Evolutionary conservation across 1,284 basidiomycete species (phyloP), one percentile per base, ranked within the genome.

Genomic region (Ustilago loliicola): DNA sequence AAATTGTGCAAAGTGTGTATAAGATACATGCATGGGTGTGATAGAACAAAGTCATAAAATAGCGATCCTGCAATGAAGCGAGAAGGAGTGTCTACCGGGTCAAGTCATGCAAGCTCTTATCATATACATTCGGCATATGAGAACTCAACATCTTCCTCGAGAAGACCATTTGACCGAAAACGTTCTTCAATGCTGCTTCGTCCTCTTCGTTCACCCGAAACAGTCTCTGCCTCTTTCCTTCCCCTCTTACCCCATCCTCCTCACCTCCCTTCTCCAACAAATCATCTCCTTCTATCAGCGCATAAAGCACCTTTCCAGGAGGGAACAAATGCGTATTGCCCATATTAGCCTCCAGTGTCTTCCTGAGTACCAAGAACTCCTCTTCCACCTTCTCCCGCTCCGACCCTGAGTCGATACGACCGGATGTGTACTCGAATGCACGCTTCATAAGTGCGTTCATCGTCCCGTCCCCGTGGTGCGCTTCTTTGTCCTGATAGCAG

Each of bases 301-400:
- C 92, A 91, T 93, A 94, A 38, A 93, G 88, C 11, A 94, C 91
- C 7, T 91, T 89, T 1, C 93, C 93, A 0, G 93, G 92, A 3
- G 93, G 93, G 80, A 90, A 94, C 81, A 93, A 89, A 80, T 91
- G 90, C 8, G 90, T 88, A 87, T 90, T 90, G 59, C 90, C 90
- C 93, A 94, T 94, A 74, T 93, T 94, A 29, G 93, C 93, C 85
- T 94, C 93, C 0, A 94, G 88, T 3, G 93, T 93, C 88, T 93
- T 93, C 32, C 93, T 90, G 45, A 92, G 89, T 0, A 92, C 90
- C 34, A 94, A 87, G 82, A 81, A 71, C n/a, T 77, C 80, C 19
- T 57, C 40, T 38, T 83, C 80, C 27, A 67, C 30, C 15, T 58
- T 59, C 1, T 34, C 60, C 10, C 59, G 59, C 51, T 34, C 10